Evolutionary conservation across 495 filamentous ascomycete genomes (phyloP), one percentile per base, ranked within the genome.

Genomic region (Talaromyces adpressus): DNA sequence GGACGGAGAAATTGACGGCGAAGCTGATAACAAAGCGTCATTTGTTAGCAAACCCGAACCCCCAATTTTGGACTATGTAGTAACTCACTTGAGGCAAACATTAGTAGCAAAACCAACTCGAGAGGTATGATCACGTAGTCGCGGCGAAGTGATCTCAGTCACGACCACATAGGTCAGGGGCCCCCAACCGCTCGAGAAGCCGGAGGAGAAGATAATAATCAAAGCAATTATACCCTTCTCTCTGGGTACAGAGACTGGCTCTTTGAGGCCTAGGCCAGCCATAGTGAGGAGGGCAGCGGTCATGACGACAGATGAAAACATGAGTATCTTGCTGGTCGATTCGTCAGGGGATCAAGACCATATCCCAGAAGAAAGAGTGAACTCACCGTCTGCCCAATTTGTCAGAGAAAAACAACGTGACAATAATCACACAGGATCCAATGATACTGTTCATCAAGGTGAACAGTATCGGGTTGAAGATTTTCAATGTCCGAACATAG

Each of bases 391-490:
- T 16, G 12, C 52, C 52, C 6, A 56, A 0, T 29, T 56, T 56
- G 22, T 56, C 23, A 14, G 52, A 18, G 5, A 30, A 25, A 0
- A 56, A 5, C 8, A 56, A 18, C 14, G 52, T 22, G 12, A 16
- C 22, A 56, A 56, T 6, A 56, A 29, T 9, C 6, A 29, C 25
- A 16, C 3, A 16, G 12, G 25, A 18, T 6, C 22, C 22, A 51
- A 16, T 53, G 59, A 20, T 27, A 23, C 18, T 18, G 6, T n/a
- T 53, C 20, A 70, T 67, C 3, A 68, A 16, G 12, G 60, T 41
- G 30, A 68, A 57, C 9, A 53, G 62, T 30, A 73, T 70, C 0
- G 70, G 65, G 25, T 65, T 71, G 39, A 71, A 20, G 4, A 62
- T 65, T 2, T 59, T 60, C 11, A 71, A 27, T 7, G 63, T 58